A percentile compares a stretch with the other conserved stretches of the same genome.
Conservation (phyloP, 1,284 basidiomycete genomes). For the Termitomyces sp. region DNA sequence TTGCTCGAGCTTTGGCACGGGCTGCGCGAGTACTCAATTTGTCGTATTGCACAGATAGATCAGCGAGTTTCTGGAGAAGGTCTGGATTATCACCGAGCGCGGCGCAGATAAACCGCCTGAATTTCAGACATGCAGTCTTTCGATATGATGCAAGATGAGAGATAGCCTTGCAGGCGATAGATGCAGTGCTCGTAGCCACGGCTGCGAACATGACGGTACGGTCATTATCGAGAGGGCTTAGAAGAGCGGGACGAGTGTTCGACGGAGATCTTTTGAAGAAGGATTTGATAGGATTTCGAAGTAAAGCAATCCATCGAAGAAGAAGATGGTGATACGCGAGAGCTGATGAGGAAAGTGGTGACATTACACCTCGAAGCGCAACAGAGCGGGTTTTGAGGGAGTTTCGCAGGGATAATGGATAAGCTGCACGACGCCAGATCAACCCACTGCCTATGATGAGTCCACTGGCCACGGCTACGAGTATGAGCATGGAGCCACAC, state of each 20-base stretch:
- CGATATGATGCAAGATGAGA: too few species aligned
- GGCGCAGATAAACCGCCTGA: too few species aligned
- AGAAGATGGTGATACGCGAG: background rate
- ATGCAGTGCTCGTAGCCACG: background rate
- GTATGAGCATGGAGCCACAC: background rate
- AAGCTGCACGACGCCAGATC: background rate
- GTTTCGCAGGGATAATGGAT: background rate
- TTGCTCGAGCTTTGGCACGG: too few species aligned
- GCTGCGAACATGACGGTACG: background rate
- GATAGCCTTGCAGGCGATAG: too few species aligned
- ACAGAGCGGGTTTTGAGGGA: background rate
- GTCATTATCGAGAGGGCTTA: background rate
- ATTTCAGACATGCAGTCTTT: too few species aligned
- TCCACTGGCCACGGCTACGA: background rate
- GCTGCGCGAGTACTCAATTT: too few species aligned
- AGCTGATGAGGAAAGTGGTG: background rate
- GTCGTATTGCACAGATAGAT: too few species aligned
- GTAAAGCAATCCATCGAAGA: background rate
- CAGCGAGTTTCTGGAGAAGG: too few species aligned
- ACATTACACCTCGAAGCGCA: too few species aligned
- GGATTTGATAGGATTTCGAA: background rate
- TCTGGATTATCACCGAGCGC: too few species aligned
- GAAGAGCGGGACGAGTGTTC: background rate
- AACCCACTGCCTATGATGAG: background rate
- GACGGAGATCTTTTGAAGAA: too few species aligned